These are phyloP conservation scores for Posidonia australis DNA, from an alignment of 106 monocot genomes.

Conservation along the genomic window DNA sequence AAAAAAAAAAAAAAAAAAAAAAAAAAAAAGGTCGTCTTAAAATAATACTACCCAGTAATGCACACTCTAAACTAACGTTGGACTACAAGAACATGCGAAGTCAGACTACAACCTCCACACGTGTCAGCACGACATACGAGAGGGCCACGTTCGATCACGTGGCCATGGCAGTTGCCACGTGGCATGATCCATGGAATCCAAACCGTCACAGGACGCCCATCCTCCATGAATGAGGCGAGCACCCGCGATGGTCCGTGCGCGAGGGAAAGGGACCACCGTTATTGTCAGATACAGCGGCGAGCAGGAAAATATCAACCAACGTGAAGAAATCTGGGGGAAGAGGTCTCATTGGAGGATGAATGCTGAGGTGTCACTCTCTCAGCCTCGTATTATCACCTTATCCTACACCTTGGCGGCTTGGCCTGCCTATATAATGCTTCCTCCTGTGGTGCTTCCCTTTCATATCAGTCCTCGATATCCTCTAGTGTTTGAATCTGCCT, in stretches of 20 bases:
- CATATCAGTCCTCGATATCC: too few relatives aligned
- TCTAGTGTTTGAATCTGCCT: too few relatives aligned
- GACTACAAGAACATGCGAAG: too few relatives aligned
- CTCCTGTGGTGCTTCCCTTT: too few relatives aligned
- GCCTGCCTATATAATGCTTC: too few relatives aligned
- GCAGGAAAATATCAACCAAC: neutral
- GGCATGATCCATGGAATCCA: too few relatives aligned
- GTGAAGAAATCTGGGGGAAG: slow-evolving; percentile 35
- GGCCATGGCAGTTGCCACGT: neutral
- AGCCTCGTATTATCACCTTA: slow-evolving; percentile 58
- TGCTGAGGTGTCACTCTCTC: slow-evolving; percentile 15
- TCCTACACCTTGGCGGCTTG: slow-evolving; percentile 11
- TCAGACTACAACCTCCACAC: neutral
- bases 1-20: too few relatives aligned
- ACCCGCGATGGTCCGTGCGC: neutral
- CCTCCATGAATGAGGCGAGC: neutral
- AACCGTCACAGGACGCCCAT: too few relatives aligned
- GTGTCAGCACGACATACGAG: neutral
- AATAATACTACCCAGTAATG: too few relatives aligned
- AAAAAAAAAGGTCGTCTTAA: too few relatives aligned
- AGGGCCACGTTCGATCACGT: neutral
- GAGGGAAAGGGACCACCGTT: neutral
- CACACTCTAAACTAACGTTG: too few relatives aligned
- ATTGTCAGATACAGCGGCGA: neutral
- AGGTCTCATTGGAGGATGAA: slow-evolving; percentile 40